Percentiles rank a stretch among this genome's conserved stretches.
Conservation (phyloP, 768 basidiomycete genomes). For the Leccinellum luteum region DNA sequence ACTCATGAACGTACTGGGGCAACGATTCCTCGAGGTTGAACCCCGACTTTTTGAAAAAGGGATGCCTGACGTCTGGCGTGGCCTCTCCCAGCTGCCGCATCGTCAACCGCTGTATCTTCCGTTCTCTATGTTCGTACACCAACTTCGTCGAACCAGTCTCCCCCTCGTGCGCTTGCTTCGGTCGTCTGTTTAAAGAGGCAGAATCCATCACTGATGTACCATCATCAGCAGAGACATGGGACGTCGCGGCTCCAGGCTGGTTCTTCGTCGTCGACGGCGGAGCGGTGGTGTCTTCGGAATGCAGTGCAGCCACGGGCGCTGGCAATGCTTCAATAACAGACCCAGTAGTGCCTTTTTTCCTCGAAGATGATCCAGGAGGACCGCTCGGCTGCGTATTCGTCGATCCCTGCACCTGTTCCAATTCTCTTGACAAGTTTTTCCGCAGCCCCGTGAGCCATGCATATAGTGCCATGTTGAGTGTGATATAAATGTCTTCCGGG, state of each 20-base stretch:
- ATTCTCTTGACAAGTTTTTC: slow-evolving; percentile 71
- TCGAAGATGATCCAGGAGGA: slow-evolving; percentile 28
- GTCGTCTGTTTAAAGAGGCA: slow-evolving; percentile 6
- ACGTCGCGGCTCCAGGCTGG: slow-evolving; percentile 2
- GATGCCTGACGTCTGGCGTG: slow-evolving; percentile 86
- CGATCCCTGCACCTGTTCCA: slow-evolving; percentile 67
- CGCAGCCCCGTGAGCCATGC: slow-evolving; percentile 78
- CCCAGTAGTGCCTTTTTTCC: slow-evolving; percentile 34
- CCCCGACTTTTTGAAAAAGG: slow-evolving; percentile 80
- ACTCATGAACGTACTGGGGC: slow-evolving; percentile 87
- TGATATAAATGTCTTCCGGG: slow-evolving; percentile 79
- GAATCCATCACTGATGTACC: neutral
- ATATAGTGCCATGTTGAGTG: slow-evolving; percentile 78
- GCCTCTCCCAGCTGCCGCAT: slow-evolving; percentile 87
- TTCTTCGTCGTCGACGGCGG: slow-evolving; percentile 1
- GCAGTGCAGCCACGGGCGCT: slow-evolving; percentile 1
- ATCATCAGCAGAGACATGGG: slow-evolving; percentile 9
- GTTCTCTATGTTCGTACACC: slow-evolving; percentile 52
- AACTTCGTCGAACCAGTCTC: slow-evolving; percentile 24
- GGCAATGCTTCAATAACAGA: slow-evolving; percentile 11
- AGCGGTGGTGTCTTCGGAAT: slow-evolving; percentile 5
- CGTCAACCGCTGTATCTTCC: slow-evolving; percentile 75
- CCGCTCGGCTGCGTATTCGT: slow-evolving; percentile 47
- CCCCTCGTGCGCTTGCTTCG: slow-evolving; percentile 19
- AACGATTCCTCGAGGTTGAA: slow-evolving; percentile 81